Percentiles rank a stretch among this genome's conserved stretches.
Evolutionary conservation across 2,329 filamentous ascomycete genomes (phyloP).

Genomic region (Fusarium heterosporum): DNA sequence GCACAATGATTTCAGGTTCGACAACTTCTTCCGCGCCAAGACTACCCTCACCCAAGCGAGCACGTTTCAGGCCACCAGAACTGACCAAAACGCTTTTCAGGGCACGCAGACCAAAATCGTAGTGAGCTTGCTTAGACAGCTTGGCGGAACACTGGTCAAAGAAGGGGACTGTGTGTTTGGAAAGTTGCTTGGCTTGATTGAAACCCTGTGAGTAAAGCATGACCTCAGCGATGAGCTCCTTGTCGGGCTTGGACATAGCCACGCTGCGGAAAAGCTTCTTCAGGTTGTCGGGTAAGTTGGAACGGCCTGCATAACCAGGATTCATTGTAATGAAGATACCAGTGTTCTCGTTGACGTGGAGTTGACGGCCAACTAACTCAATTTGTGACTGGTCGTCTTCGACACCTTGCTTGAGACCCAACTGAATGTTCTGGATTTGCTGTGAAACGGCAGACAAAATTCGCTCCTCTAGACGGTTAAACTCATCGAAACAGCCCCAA

Average conservation of each 20-base stretch:
- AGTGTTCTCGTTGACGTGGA: slow-evolving; percentile 91
- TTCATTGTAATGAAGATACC: slow-evolving; percentile 99
- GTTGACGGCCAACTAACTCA: slow-evolving; percentile 90
- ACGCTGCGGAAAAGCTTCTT: slow-evolving; percentile 99
- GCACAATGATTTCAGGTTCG: slow-evolving; percentile 97
- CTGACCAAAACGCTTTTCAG: slow-evolving; percentile 98
- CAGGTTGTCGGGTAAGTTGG: slow-evolving; percentile 97
- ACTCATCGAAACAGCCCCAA: slow-evolving; percentile 99
- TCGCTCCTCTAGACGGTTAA: slow-evolving; percentile 97
- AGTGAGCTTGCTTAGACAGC: slow-evolving; percentile 96
- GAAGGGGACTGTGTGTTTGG: slow-evolving; percentile 96
- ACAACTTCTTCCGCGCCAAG: slow-evolving; percentile 77
- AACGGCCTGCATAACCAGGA: slow-evolving; percentile 96
- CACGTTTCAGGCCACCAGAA: slow-evolving; percentile 94
- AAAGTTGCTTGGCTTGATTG: slow-evolving; percentile 92
- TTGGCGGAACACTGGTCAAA: slow-evolving; percentile 88
- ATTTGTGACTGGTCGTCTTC: slow-evolving; percentile 89
- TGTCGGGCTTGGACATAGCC: slow-evolving; percentile 99
- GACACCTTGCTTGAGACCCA: slow-evolving; percentile 87
- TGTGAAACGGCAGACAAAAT: slow-evolving; percentile 98
- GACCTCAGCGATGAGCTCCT: slow-evolving; percentile 98
- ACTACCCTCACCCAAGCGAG: slow-evolving; percentile 72
- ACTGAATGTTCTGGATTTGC: slow-evolving; percentile 99
- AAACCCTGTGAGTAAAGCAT: slow-evolving; percentile 99
- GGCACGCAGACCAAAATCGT: slow-evolving; percentile 97